Evolutionary conservation across 306 rosid genomes (phyloP).

Genomic region (Fragaria vesca): DNA sequence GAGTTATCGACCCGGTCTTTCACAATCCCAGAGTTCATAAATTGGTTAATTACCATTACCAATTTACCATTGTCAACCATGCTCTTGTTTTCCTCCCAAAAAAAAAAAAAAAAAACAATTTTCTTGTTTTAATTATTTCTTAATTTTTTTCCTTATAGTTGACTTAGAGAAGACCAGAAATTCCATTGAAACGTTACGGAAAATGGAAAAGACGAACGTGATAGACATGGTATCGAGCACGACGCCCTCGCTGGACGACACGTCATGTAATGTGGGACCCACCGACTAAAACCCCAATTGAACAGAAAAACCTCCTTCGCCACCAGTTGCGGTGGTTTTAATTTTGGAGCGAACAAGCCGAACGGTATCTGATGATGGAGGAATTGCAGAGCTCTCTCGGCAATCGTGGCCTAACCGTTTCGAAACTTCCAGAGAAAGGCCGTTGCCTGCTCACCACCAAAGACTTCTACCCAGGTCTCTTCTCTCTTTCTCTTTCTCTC

Average conservation of each 20-base stretch:
- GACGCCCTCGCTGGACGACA: not conserved
- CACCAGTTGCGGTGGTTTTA: not conserved
- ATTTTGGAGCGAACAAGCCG: not conserved
- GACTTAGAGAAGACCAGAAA: too few relatives aligned
- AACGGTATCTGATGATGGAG: constrained; percentile 46
- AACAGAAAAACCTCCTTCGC: not conserved
- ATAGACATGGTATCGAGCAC: not conserved
- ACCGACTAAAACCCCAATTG: not conserved
- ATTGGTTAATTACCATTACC: too few relatives aligned
- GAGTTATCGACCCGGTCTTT: too few relatives aligned
- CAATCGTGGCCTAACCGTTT: constrained; percentile 39
- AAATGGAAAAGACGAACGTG: too few relatives aligned
- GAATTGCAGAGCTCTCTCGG: constrained; percentile 48
- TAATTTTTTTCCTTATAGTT: too few relatives aligned
- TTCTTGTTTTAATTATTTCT: too few relatives aligned
- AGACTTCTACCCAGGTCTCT: constrained; percentile 61
- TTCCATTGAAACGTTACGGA: too few relatives aligned
- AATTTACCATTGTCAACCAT: too few relatives aligned
- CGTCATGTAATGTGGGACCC: not conserved
- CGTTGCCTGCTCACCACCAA: constrained; percentile 61
- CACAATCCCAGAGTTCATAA: too few relatives aligned
- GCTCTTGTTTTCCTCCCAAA: too few relatives aligned
- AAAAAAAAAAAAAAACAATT: too few relatives aligned
- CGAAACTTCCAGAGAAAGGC: constrained; percentile 59
- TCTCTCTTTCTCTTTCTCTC: constrained; percentile 9